Evolutionary conservation across 768 basidiomycete genomes (phyloP), one percentile per base, ranked within the genome.

Genomic region (Boletus rufocinnamomeus): DNA sequence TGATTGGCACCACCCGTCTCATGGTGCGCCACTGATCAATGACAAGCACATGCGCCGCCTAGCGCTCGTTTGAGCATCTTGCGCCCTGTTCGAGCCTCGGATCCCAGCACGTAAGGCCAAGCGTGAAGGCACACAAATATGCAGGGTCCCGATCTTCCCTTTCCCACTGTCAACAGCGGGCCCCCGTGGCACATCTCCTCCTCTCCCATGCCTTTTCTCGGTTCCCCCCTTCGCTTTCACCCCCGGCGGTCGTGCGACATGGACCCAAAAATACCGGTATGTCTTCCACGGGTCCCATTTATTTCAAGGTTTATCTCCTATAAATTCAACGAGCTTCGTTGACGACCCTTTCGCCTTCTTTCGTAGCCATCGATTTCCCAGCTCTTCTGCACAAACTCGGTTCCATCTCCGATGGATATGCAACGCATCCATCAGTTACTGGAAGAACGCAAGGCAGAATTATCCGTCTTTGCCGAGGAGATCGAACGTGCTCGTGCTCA

Each of bases 381-480:
- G 23, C 70, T 74, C 52, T 74, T 72, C 46, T 52, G 45, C 9
- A 72, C 70, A 14, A 72, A 74, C 60, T 54, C 55, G 0, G 63
- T 72, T 13, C 70, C 70, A 10, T 68, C 72, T 17, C 63, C 60
- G 28, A 54, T 57, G 58, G 72, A 72, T 56, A 47, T 44, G 0
- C 58, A 56, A 6, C 63, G 34, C 48, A 62, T 72, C 30, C 49
- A 50, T 14, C 49, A 41, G 4, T 17, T 72, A 6, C 11, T 72
- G 5, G 11, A 61, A 6, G 63, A 68, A 13, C 68, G 63, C 52
- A 68, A 50, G 16, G 13, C 43, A 2, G 40, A 60, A 1, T 8
- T 74, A 14, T 44, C 61, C 6, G 19, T 41, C 45, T 63, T 72
- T 40, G 45, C 43, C 14, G 53, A 59, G 16, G 55, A 72, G 50